Conservation (phyloP, 2,329 filamentous ascomycete genomes). For the Cyphellophora attinorum region DNA sequence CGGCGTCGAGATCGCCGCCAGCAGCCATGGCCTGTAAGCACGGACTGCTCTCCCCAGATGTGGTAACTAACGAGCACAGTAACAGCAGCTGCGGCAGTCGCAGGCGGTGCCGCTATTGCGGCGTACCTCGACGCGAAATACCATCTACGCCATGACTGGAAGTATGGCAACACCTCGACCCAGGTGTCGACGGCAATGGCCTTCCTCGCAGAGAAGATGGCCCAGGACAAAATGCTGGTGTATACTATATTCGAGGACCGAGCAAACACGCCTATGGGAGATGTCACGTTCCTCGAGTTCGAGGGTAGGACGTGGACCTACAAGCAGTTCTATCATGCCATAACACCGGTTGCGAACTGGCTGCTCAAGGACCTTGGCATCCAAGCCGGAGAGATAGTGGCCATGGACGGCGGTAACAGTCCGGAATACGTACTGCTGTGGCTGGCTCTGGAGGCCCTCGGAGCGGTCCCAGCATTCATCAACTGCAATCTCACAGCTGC, state of each 20-base stretch:
- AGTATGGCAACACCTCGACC: slow-evolving; percentile 28
- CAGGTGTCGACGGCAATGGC: slow-evolving; percentile 7
- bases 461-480: slow-evolving; percentile 59
- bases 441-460: slow-evolving; percentile 56
- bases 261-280: slow-evolving; percentile 39
- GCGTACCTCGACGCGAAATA: slow-evolving; percentile 62
- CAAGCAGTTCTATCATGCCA: slow-evolving; percentile 42
- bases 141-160: slow-evolving; percentile 56
- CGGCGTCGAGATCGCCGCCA: no score
- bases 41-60: not conserved
- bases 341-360: slow-evolving; percentile 53
- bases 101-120: slow-evolving; percentile 31
- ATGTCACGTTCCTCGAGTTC: slow-evolving; percentile 58
- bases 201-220: slow-evolving; percentile 26
- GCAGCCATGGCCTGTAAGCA: not conserved
- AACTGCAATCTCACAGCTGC: slow-evolving; percentile 54
- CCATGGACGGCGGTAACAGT: slow-evolving; percentile 58
- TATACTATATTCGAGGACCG: slow-evolving; percentile 61
- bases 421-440: slow-evolving; percentile 58
- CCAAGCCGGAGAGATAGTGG: slow-evolving; percentile 50
- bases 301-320: slow-evolving; percentile 53
- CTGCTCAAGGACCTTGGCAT: slow-evolving; percentile 48
- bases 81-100: slow-evolving; percentile 20
- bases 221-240: slow-evolving; percentile 46
- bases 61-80: not conserved